Evolutionary conservation across 345 rosid genomes (phyloP).

Genomic region (Luvunga scandens): DNA sequence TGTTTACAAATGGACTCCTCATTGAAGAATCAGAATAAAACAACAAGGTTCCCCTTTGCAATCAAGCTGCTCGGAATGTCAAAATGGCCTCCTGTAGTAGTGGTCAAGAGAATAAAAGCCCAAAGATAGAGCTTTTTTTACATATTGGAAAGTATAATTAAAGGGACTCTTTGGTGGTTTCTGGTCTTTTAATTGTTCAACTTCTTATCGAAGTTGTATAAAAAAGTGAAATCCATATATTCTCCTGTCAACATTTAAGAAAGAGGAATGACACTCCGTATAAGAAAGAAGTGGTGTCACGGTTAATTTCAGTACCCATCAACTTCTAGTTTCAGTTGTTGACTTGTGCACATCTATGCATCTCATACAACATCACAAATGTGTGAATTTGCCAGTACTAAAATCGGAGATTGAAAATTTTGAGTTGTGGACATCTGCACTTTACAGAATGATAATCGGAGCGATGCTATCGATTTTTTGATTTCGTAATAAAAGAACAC

Average conservation of each 20-base stretch:
- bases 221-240: neutral
- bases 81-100: conserved; percentile 16
- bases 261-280: neutral
- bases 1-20: conserved; percentile 9
- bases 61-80: conserved; percentile 24
- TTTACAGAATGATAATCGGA: too few species aligned
- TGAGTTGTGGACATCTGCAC: too few species aligned
- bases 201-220: conserved; percentile 4
- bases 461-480: too few species aligned
- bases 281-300: neutral
- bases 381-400: too few species aligned
- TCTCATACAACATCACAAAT: too few species aligned
- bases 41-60: conserved; percentile 21
- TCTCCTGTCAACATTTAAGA: neutral
- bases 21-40: conserved; percentile 27
- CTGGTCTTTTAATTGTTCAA: neutral
- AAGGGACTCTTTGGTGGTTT: neutral
- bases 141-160: neutral
- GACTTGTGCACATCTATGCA: neutral
- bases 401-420: too few species aligned
- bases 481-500: too few species aligned
- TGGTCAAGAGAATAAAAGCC: conserved; percentile 23
- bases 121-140: conserved; percentile 20
- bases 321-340: neutral
- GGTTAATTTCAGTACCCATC: neutral